Percentiles rank a stretch among this genome's conserved stretches.
Evolutionary conservation across 2,329 filamentous ascomycete genomes (phyloP).

Genomic region (Cordyceps sp.): DNA sequence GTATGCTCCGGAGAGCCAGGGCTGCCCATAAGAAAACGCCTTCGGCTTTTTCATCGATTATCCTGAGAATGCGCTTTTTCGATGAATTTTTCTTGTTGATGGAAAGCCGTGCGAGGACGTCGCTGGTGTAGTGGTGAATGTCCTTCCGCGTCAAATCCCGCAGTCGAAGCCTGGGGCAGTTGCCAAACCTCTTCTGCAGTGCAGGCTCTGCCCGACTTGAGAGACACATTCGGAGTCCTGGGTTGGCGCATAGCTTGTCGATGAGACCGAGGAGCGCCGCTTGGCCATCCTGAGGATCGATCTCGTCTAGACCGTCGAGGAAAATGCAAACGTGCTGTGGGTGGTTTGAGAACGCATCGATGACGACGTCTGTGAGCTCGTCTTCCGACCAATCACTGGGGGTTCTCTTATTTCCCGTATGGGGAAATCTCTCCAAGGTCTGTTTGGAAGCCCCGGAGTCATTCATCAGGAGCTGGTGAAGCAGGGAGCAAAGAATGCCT

Average conservation of each 20-base stretch:
- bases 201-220: slow-evolving; percentile 4
- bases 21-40: slow-evolving; percentile 4
- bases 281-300: slow-evolving; percentile 3
- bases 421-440: not conserved
- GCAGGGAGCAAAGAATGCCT: slow-evolving; percentile 10
- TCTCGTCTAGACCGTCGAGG: slow-evolving; percentile 7
- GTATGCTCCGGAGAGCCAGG: not conserved
- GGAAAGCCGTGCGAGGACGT: not conserved
- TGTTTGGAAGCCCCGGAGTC: not conserved
- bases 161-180: not conserved
- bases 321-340: slow-evolving; percentile 4
- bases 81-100: not conserved
- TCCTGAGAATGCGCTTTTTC: not conserved
- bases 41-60: slow-evolving; percentile 1
- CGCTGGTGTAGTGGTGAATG: not conserved
- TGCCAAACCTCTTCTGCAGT: not conserved
- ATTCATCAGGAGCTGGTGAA: slow-evolving; percentile 5
- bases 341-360: not conserved
- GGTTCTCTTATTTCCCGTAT: not conserved
- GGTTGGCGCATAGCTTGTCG: not conserved
- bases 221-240: slow-evolving; percentile 2
- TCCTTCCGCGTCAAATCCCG: not conserved
- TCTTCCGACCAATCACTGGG: slow-evolving; percentile 5
- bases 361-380: not conserved
- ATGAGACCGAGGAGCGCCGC: not conserved